These are phyloP conservation scores for Solanum dulcamara DNA, from an alignment of 257 asterid genomes.

Conservation along the genomic window DNA sequence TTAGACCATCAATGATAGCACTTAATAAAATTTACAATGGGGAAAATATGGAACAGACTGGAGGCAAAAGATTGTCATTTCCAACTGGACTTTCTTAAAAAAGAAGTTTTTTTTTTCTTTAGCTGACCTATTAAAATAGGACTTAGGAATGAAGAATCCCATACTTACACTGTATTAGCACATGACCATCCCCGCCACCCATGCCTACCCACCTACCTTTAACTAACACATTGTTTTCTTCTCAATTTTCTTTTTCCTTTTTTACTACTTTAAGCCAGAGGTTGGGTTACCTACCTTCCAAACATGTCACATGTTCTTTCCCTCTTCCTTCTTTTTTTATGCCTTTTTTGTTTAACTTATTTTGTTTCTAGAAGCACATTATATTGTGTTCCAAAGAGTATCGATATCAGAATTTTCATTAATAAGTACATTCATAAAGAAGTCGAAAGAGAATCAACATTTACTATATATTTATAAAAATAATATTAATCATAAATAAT, in stretches of 20 bases:
- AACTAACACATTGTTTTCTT: conserved; percentile 3
- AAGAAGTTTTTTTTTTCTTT: background rate
- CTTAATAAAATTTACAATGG: background rate
- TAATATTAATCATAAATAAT: background rate
- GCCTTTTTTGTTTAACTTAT: background rate
- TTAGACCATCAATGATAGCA: background rate
- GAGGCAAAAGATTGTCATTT: background rate
- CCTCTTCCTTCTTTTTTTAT: background rate
- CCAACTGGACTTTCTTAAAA: background rate
- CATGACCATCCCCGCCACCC: conserved; percentile 2
- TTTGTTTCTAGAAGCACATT: background rate
- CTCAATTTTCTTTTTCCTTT: background rate
- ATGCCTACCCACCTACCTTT: background rate
- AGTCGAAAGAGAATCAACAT: too few relatives aligned
- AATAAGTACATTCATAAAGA: fast-evolving
- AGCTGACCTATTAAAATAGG: background rate
- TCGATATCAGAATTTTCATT: background rate
- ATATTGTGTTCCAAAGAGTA: background rate
- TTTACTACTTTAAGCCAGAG: background rate
- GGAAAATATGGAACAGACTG: too few relatives aligned
- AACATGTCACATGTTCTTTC: conserved; percentile 6
- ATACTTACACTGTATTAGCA: conserved; percentile 6
- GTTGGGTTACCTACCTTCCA: conserved; percentile 7
- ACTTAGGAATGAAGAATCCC: conserved; percentile 1
- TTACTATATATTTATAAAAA: too few relatives aligned